These are phyloP conservation scores for Talaromyces adpressus DNA, from an alignment of 495 filamentous ascomycete species.

Conservation along the genomic window DNA sequence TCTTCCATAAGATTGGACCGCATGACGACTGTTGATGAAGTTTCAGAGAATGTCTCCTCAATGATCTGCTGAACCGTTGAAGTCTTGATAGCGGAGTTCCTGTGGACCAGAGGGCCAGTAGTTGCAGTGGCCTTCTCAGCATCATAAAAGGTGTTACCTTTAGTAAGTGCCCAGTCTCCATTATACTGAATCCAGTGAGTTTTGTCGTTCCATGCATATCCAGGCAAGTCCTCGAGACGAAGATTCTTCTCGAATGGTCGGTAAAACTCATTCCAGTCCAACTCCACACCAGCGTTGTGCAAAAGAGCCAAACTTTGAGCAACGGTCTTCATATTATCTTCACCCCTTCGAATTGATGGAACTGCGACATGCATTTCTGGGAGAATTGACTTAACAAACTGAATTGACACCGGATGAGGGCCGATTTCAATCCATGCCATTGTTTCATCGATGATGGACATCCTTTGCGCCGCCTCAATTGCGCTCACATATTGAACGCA, in stretches of 20 bases:
- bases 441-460: conserved; percentile 14
- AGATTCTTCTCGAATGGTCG: conserved; percentile 45
- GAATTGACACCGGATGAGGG: conserved; percentile 26
- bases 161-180: conserved; percentile 26
- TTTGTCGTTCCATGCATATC: conserved; percentile 45
- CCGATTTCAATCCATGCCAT: conserved; percentile 33
- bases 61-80: conserved; percentile 21
- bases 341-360: conserved; percentile 33
- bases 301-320: conserved; percentile 43
- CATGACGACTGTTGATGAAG: conserved; percentile 14
- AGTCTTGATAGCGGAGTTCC: conserved; percentile 1
- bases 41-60: conserved; percentile 13
- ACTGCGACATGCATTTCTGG: conserved; percentile 26
- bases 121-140: conserved; percentile 28
- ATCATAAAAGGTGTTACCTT: conserved; percentile 22
- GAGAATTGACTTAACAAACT: conserved; percentile 17
- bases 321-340: conserved; percentile 49
- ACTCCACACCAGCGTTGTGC: conserved; percentile 47
- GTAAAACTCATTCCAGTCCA: conserved; percentile 65
- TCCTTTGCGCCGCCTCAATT: conserved; percentile 14
- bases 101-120: too few relatives aligned
- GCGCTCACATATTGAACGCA: conserved; percentile 25
- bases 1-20: conserved; percentile 27
- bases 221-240: conserved; percentile 52
- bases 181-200: conserved; percentile 40